phyloP scores from a whole-genome alignment of 768 basidiomycete genomes.

The Auriscalpium vulgare region DNA sequence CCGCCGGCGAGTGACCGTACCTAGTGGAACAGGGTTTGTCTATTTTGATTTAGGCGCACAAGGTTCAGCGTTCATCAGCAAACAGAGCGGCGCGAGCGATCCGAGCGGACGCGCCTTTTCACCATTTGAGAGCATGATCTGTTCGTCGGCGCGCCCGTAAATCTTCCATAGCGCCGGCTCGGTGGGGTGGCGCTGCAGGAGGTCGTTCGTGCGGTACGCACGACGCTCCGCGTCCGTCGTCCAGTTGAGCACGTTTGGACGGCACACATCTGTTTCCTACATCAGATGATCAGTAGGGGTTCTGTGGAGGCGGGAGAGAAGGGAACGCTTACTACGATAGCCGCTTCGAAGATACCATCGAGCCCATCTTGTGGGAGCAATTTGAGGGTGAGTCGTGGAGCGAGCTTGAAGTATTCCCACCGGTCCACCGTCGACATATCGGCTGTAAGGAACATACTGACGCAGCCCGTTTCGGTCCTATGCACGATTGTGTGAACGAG shows the following conservation, averaged over 20 bases:
- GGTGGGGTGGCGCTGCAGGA: slow-evolving; percentile 33
- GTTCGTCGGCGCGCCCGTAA: slow-evolving; percentile 29
- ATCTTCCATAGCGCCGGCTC: slow-evolving; percentile 30
- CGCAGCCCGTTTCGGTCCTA: background rate
- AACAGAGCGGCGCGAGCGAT: background rate
- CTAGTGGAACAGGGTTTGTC: slow-evolving; percentile 30
- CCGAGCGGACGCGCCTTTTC: slow-evolving; percentile 18
- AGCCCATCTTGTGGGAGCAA: background rate
- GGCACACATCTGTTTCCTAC: background rate
- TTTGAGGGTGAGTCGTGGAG: background rate
- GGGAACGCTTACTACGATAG: background rate
- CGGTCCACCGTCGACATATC: background rate
- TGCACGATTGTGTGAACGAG: background rate
- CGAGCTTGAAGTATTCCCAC: slow-evolving; percentile 1
- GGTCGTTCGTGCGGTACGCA: slow-evolving; percentile 31
- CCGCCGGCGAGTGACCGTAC: slow-evolving; percentile 9
- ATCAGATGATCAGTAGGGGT: background rate
- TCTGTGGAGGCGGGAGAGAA: background rate
- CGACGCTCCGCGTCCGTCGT: background rate
- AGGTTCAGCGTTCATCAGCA: background rate
- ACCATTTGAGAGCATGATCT: slow-evolving; percentile 31
- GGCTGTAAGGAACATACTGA: background rate
- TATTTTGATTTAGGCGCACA: background rate
- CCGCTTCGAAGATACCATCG: background rate
- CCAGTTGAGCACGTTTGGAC: background rate